Conservation (phyloP, 805 yeast genomes). For the Metschnikowia henanensis region DNA sequence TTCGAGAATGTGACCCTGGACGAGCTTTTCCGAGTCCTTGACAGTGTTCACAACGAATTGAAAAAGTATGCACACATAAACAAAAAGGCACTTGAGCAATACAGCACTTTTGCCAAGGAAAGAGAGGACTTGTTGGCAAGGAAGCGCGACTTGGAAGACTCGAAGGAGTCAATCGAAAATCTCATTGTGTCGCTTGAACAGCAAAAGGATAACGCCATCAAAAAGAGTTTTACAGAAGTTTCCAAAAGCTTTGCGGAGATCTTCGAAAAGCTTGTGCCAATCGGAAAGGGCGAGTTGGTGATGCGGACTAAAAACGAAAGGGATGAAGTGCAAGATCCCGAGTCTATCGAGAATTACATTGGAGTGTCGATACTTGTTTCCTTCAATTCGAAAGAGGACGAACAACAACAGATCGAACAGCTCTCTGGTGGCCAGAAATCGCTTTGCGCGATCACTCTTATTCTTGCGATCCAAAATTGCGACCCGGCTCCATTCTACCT, state of each 20-base stretch:
- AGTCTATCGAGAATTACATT: conserved; percentile 53
- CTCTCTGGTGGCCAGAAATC: conserved; percentile 97
- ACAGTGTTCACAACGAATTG: conserved; percentile 54
- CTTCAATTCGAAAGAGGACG: conserved; percentile 82
- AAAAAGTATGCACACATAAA: conserved; percentile 75
- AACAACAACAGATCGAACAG: conserved; percentile 86
- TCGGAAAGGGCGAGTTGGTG: conserved; percentile 72
- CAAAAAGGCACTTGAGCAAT: conserved; percentile 88
- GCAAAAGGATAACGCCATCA: conserved; percentile 82
- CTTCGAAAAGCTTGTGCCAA: conserved; percentile 80
- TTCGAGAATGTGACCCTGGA: conserved; percentile 50
- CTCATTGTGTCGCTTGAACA: conserved; percentile 68
- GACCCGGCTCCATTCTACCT: conserved; percentile 97
- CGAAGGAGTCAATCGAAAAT: conserved; percentile 70
- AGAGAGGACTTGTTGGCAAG: conserved; percentile 65
- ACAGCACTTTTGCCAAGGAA: conserved; percentile 67
- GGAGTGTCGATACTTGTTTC: conserved; percentile 90
- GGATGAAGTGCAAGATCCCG: conserved; percentile 19
- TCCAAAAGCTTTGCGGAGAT: conserved; percentile 70
- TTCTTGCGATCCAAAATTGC: conserved; percentile 89
- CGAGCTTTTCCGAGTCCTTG: conserved; percentile 52
- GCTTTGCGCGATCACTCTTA: conserved; percentile 91
- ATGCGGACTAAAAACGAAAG: conserved; percentile 48
- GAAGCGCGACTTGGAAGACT: conserved; percentile 64
- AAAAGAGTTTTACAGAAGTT: conserved; percentile 73